Evolutionary conservation across 345 rosid genomes (phyloP).

Genomic region (Moricandia moricandioides): DNA sequence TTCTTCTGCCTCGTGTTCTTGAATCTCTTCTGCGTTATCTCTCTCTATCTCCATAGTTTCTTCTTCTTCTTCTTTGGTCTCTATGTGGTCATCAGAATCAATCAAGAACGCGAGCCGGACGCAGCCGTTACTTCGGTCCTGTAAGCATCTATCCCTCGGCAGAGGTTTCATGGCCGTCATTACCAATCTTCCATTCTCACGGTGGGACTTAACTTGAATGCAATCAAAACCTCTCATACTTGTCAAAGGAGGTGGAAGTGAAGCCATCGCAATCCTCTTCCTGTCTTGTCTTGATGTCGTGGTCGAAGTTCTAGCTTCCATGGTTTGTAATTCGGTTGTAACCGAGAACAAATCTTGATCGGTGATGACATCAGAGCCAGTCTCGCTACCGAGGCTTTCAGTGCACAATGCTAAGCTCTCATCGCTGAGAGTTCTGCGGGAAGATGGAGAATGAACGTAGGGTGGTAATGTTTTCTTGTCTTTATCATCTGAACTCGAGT

Average conservation of each 20-base stretch:
- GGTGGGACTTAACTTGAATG: constrained; percentile 56
- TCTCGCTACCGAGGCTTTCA: constrained; percentile 78
- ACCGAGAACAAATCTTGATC: constrained; percentile 36
- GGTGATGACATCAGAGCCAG: constrained; percentile 54
- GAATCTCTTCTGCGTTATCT: constrained; percentile 20
- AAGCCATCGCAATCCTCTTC: constrained; percentile 37
- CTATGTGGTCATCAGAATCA: constrained; percentile 31
- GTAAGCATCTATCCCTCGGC: constrained; percentile 38
- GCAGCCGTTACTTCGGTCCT: constrained; percentile 75
- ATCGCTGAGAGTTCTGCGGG: constrained; percentile 49
- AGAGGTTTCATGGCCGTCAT: constrained; percentile 50
- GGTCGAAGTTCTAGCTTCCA: constrained; percentile 30
- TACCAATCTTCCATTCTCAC: constrained; percentile 71
- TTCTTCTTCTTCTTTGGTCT: constrained; percentile 21
- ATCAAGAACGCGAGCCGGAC: constrained; percentile 50
- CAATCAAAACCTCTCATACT: constrained; percentile 54
- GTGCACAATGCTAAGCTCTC: constrained; percentile 83
- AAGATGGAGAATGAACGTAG: constrained; percentile 46
- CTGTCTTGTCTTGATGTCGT: constrained; percentile 24
- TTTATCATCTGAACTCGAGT: constrained; percentile 20
- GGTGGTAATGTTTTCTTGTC: constrained; percentile 21
- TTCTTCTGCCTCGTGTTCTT: constrained; percentile 2
- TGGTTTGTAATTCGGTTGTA: constrained; percentile 36
- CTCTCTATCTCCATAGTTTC: not conserved
- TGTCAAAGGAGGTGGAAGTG: constrained; percentile 80